A percentile compares a stretch with the other conserved stretches of the same genome.
These are phyloP conservation scores for Moesziomyces parantarcticus DNA, from an alignment of 1,284 basidiomycete species.

Conservation along the genomic window DNA sequence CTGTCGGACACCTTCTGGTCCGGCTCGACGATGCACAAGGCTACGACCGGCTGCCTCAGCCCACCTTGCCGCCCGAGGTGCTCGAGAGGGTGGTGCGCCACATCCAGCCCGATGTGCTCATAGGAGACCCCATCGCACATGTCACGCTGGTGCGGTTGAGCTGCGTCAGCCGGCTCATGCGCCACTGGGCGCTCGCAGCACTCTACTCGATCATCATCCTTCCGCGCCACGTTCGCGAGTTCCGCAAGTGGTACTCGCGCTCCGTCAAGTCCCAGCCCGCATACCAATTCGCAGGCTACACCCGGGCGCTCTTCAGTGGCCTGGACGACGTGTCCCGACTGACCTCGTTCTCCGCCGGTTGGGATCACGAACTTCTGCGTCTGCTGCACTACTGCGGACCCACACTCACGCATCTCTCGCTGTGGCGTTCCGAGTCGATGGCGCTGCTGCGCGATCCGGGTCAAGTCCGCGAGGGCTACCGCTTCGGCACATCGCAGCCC, in stretches of 20 bases:
- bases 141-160: slow-evolving; percentile 51
- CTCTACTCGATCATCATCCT: slow-evolving; percentile 59
- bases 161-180: slow-evolving; percentile 46
- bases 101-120: slow-evolving; percentile 38
- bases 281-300: slow-evolving; percentile 55
- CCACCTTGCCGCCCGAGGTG: slow-evolving; percentile 56
- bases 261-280: slow-evolving; percentile 54
- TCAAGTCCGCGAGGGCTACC: slow-evolving; percentile 52
- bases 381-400: slow-evolving; percentile 62
- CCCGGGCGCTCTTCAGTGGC: slow-evolving; percentile 53
- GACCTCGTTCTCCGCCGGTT: slow-evolving; percentile 61
- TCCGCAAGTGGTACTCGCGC: slow-evolving; percentile 60
- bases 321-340: slow-evolving; percentile 61
- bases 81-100: slow-evolving; percentile 45
- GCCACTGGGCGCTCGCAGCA: slow-evolving; percentile 55
- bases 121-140: slow-evolving; percentile 46
- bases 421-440: slow-evolving; percentile 63
- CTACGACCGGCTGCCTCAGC: slow-evolving; percentile 31
- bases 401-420: slow-evolving; percentile 52
- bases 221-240: slow-evolving; percentile 64
- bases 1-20: slow-evolving; percentile 22
- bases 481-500: slow-evolving; percentile 46
- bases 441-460: slow-evolving; percentile 62
- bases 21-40: slow-evolving; percentile 19
- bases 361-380: slow-evolving; percentile 63